Evolutionary conservation across 768 basidiomycete genomes (phyloP), one percentile per base, ranked within the genome.

Genomic region (Astraeus odoratus): DNA sequence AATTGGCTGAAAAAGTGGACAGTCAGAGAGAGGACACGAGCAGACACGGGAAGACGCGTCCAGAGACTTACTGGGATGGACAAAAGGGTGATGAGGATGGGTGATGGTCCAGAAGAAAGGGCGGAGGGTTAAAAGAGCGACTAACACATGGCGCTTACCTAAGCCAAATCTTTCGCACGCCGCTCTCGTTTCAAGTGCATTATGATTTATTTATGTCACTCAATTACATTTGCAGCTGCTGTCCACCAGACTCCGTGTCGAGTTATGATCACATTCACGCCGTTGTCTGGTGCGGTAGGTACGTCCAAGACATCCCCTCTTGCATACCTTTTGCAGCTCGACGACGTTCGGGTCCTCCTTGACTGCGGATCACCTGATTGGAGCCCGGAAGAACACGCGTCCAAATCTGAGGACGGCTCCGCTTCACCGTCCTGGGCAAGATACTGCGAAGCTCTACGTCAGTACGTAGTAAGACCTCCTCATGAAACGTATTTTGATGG

Each of bases 361-460:
- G 96, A 99, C 68, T 91, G 95, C 61, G 96, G 96, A 10, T 87
- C 91, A 5, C 87, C 85, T 2, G 88, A 92, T 67, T 86, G 85
- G 83, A 70, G 74, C 19, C 86, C 81, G 26, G 86, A 88, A 52
- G 61, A 63, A 25, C 19, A 53, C 40, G 45, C 36, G 8, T 13
- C 38, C 5, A 66, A 63, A 44, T 37, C 56, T 31, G 64, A 71
- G 41, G 53, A 57, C 38, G 29, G 50, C 10, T 58, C 65, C 42
- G 51, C 59, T 3, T 42, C 58, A 47, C 66, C 73, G 50, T 62
- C 69, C 25, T 84, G 83, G 83, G 68, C 78, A 48, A 65, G 72
- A 43, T 90, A 90, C 57, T 86, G 81, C 54, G 62, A 77, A 44
- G 66, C 76, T 25, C 67, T 91, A 34, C 75, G 75, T 69, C 76